Evolutionary conservation across 2,329 filamentous ascomycete genomes (phyloP).

Genomic region (Raffaelea ambrosiae): DNA sequence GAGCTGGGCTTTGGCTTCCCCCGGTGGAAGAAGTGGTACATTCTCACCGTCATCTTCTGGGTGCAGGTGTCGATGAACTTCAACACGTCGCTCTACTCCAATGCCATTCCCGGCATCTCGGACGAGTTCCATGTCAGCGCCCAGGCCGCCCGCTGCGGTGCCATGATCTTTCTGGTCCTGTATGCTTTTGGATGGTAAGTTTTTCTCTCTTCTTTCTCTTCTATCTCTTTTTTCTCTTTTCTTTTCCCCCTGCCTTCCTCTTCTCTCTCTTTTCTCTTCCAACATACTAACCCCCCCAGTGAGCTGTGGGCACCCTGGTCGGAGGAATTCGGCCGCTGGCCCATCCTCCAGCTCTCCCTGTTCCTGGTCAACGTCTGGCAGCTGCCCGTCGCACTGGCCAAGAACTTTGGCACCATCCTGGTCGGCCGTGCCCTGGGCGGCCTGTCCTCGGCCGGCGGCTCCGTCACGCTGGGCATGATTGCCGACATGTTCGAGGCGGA

Average conservation of each 20-base stretch:
- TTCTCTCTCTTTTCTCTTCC: background rate
- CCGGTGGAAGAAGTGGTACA: slow-evolving; percentile 59
- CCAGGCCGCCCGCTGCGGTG: slow-evolving; percentile 63
- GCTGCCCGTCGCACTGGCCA: slow-evolving; percentile 61
- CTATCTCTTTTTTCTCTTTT: background rate
- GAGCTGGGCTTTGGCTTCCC: slow-evolving; percentile 57
- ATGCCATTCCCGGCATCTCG: slow-evolving; percentile 56
- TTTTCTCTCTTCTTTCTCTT: background rate
- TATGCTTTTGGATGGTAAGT: slow-evolving; percentile 56
- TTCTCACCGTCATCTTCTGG: slow-evolving; percentile 63
- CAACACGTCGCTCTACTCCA: slow-evolving; percentile 67
- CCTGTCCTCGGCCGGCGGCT: slow-evolving; percentile 62
- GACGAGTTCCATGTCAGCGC: slow-evolving; percentile 59
- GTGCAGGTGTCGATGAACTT: slow-evolving; percentile 74
- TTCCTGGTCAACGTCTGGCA: slow-evolving; percentile 73
- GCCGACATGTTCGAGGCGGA: slow-evolving; percentile 66
- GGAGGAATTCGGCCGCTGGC: slow-evolving; percentile 72
- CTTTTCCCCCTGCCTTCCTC: too few species aligned
- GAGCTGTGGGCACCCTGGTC: slow-evolving; percentile 85
- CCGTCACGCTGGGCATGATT: slow-evolving; percentile 67
- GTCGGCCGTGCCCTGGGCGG: slow-evolving; percentile 64
- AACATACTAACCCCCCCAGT: too few species aligned
- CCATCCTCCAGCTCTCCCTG: slow-evolving; percentile 63
- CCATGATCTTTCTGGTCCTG: slow-evolving; percentile 67
- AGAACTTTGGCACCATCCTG: slow-evolving; percentile 63